These are phyloP conservation scores for Hanseniaspora meyeri DNA, from an alignment of 805 yeast genomes.

Conservation along the genomic window DNA sequence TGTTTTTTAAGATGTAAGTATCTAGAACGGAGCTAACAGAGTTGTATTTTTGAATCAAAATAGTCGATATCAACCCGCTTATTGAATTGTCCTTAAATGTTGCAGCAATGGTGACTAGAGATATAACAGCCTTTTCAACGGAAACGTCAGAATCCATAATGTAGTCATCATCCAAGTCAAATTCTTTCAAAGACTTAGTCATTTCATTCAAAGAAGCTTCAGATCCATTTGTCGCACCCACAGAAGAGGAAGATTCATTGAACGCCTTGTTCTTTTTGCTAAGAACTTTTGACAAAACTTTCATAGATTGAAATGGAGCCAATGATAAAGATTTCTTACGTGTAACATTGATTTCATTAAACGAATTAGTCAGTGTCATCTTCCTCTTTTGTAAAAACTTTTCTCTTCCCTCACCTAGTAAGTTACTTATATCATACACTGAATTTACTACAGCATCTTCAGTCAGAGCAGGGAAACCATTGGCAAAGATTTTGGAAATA, in stretches of 20 bases:
- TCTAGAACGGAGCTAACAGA: slow-evolving; percentile 42
- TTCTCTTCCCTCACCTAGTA: slow-evolving; percentile 40
- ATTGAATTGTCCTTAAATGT: slow-evolving; percentile 60
- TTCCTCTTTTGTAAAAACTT: slow-evolving; percentile 12
- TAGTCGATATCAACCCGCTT: slow-evolving; percentile 63
- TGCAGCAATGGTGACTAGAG: slow-evolving; percentile 54
- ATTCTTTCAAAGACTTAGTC: neutral
- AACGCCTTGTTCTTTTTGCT: slow-evolving; percentile 9
- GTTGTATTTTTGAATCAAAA: slow-evolving; percentile 63
- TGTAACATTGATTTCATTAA: neutral
- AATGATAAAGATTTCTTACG: neutral
- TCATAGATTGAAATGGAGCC: slow-evolving; percentile 12
- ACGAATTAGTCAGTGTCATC: neutral
- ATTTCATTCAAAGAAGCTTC: neutral
- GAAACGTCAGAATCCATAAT: neutral
- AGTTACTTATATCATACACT: slow-evolving; percentile 69
- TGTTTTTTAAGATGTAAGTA: slow-evolving; percentile 44
- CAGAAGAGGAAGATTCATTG: slow-evolving; percentile 1
- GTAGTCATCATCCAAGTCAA: neutral
- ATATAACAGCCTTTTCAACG: slow-evolving; percentile 52
- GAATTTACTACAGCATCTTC: slow-evolving; percentile 77
- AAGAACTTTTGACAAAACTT: slow-evolving; percentile 1
- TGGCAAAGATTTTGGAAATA: slow-evolving; percentile 48
- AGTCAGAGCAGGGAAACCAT: slow-evolving; percentile 53
- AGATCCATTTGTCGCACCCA: neutral